Conservation (phyloP, 1,284 basidiomycete genomes). For the Chiua sp. region DNA sequence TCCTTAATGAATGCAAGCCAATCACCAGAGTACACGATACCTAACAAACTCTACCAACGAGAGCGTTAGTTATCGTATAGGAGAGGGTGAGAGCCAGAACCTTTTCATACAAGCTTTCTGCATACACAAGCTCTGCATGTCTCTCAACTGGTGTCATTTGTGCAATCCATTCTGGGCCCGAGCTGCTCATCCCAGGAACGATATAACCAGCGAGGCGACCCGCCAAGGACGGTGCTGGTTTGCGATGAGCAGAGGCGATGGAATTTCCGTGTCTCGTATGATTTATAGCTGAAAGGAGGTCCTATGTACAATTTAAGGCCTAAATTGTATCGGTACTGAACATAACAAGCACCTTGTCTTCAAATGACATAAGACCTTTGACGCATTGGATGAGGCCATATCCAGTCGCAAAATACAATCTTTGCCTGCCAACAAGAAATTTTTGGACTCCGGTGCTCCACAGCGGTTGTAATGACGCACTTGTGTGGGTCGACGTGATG, state of each 20-base stretch:
- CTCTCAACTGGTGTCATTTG: conserved; percentile 87
- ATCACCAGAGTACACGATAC: conserved; percentile 89
- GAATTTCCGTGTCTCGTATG: conserved; percentile 68
- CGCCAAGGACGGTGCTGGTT: conserved; percentile 61
- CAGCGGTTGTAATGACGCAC: conserved; percentile 43
- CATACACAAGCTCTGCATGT: conserved; percentile 94
- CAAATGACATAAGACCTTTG: conserved; percentile 83
- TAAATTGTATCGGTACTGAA: background rate
- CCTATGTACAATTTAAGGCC: conserved; percentile 44
- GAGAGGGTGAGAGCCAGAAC: conserved; percentile 32
- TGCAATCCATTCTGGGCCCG: conserved; percentile 68
- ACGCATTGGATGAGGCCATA: conserved; percentile 84
- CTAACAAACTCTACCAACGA: conserved; percentile 66
- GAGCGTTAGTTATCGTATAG: conserved; percentile 1
- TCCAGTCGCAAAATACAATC: conserved; percentile 88
- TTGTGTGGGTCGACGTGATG: conserved; percentile 65
- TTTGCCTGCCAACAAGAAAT: conserved; percentile 55
- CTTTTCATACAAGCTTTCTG: conserved; percentile 89
- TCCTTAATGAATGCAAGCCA: conserved; percentile 96
- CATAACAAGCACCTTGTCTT: conserved; percentile 62
- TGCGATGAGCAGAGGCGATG: conserved; percentile 69
- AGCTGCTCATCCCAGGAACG: conserved; percentile 55
- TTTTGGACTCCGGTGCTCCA: background rate
- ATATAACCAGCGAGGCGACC: conserved; percentile 67
- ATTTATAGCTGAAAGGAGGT: conserved; percentile 67